Evolutionary conservation across 306 rosid species (phyloP), one percentile per base, ranked within the genome.

Genomic region (Prunus davidiana): DNA sequence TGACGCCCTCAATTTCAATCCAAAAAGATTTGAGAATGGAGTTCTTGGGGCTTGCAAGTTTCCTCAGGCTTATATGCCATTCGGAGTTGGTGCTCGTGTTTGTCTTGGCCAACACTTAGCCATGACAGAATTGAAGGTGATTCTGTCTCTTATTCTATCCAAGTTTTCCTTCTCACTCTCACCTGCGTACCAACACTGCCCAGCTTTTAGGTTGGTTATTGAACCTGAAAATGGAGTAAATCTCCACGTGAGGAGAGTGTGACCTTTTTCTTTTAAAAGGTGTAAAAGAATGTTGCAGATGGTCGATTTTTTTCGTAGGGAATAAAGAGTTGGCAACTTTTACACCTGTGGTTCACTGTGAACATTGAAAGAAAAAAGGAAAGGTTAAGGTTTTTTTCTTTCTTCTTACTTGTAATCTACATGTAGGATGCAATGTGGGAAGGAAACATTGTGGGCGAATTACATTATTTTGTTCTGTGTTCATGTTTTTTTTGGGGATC

Each of bases 91-190:
- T 1, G 22, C 89, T 20, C 85, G 86, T 2, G 64, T 84, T 9
- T 91, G 93, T 3, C 77, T 32, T 11, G 93, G 90, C 20, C 89
- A 84, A 16, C 76, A 87, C 52, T 75, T 91, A 12, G 90, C 91
- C 2, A 77, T 82, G 87, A 57, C 78, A 10, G 89, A 88, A 58
- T 45, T 88, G 79, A 85, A 91, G 84, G 79, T 84, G 66, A 82
- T 88, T 62, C 28, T 90, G 14, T 74, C 77, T 66, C 61, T 76
- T 5, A 38, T 79, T 54, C 5, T 79, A 6, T 71, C 83, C 50
- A 79, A 69, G 46, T 68, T 79, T 8, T 58, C 76, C 4, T 58
- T 79, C 49, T 38, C 84, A 9, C 61, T 77, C 62, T 57, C 68
- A 2, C 84, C 70, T 10, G 8, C 67, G 2, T 82, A 79, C 27